Conservation (phyloP, 1,284 basidiomycete species). For the Cystobasidium sp. region DNA sequence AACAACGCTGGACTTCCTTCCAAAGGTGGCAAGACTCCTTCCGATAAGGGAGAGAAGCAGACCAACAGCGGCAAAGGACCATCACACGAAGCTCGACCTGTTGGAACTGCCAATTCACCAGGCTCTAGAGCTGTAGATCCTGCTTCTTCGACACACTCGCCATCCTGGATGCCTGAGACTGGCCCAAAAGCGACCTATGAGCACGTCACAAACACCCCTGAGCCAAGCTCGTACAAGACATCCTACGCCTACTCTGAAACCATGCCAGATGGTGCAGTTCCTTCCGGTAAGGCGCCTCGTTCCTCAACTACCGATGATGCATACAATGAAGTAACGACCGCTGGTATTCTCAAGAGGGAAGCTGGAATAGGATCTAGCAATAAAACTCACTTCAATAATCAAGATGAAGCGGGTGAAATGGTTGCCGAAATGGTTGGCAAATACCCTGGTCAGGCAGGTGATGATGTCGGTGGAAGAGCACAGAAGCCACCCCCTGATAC, state of each 20-base stretch:
- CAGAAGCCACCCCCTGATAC: constrained; percentile 28
- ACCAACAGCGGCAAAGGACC: constrained; percentile 30
- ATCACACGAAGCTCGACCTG: constrained; percentile 6
- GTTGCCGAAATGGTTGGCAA: constrained; percentile 15
- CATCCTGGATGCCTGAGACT: constrained; percentile 26
- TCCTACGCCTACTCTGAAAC: constrained; percentile 30
- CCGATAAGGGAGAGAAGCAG: constrained; percentile 6
- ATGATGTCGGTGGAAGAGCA: constrained; percentile 39
- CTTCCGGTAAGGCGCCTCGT: constrained; percentile 32
- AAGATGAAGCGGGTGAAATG: constrained; percentile 33
- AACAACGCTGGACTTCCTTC: constrained; percentile 30
- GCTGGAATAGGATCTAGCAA: constrained; percentile 38
- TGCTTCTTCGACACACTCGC: constrained; percentile 31
- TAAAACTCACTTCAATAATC: constrained; percentile 8
- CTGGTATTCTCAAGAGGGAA: constrained; percentile 30
- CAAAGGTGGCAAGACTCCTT: constrained; percentile 24
- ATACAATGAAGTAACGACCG: constrained; percentile 14
- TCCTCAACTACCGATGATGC: constrained; percentile 31
- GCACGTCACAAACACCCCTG: constrained; percentile 32
- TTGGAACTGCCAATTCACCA: constrained; percentile 27
- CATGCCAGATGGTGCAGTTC: constrained; percentile 15
- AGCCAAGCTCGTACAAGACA: constrained; percentile 36
- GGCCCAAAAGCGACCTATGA: constrained; percentile 25
- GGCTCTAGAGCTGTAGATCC: constrained; percentile 42
- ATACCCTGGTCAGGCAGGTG: constrained; percentile 38